phyloP scores from a whole-genome alignment of 805 yeast species.

The Myxozyma mucilagina region DNA sequence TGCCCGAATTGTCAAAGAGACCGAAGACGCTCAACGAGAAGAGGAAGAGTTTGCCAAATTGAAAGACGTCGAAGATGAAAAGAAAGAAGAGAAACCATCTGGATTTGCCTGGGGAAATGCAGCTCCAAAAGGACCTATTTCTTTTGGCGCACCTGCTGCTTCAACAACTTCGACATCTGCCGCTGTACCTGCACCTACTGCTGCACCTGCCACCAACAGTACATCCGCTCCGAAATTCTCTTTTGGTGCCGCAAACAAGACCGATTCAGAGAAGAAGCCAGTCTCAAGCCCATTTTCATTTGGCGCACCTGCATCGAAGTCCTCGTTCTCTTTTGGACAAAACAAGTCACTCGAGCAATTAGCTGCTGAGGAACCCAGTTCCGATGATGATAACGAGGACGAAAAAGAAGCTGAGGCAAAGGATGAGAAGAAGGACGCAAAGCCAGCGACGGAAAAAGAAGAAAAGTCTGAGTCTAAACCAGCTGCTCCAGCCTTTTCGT shows the following conservation, averaged over 20 bases:
- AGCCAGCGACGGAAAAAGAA: not conserved
- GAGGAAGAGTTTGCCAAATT: conserved; percentile 19
- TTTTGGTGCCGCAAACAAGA: not conserved
- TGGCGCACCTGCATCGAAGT: not conserved
- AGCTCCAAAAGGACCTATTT: conserved; percentile 9
- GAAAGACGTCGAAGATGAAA: conserved; percentile 9
- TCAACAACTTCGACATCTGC: not conserved
- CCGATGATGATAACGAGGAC: conserved; percentile 1
- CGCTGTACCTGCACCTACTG: not conserved
- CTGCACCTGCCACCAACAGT: not conserved
- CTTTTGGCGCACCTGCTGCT: conserved; percentile 1
- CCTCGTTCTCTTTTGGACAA: not conserved
- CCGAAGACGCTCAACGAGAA: conserved; percentile 13
- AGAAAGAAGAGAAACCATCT: conserved; percentile 3
- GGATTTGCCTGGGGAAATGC: conserved; percentile 16
- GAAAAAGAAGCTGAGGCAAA: not conserved
- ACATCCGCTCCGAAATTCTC: not conserved
- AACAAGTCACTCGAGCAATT: conserved; percentile 1
- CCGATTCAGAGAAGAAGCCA: not conserved
- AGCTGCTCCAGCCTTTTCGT: not conserved
- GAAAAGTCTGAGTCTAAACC: not conserved
- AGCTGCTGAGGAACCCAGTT: conserved; percentile 7
- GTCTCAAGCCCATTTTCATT: not conserved
- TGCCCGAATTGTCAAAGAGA: conserved; percentile 11
- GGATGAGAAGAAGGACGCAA: not conserved